Conservation (phyloP, 495 filamentous ascomycete genomes). For the Neohortaea acidophila region DNA sequence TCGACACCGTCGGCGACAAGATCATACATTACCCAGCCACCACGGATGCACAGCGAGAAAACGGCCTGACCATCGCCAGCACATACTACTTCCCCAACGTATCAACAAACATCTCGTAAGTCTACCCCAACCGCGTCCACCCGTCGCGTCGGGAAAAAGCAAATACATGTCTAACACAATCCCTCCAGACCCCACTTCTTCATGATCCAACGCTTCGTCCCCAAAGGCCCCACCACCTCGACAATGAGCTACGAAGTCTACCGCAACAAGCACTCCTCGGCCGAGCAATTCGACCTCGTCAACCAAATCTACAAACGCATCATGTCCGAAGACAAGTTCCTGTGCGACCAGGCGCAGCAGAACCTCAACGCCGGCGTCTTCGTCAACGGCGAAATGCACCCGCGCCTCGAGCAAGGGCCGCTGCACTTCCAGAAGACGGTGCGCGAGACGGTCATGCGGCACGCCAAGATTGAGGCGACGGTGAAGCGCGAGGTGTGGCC, state of each 20-base stretch:
- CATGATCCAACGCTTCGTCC: slow-evolving; percentile 35
- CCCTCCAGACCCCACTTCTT: slow-evolving; percentile 30
- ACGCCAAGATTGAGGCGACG: slow-evolving; percentile 30
- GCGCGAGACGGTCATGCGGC: slow-evolving; percentile 28
- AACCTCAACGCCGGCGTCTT: slow-evolving; percentile 32
- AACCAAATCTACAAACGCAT: slow-evolving; percentile 32
- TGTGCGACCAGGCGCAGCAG: slow-evolving; percentile 31
- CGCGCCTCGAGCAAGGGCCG: slow-evolving; percentile 31
- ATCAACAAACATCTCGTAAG: slow-evolving; percentile 34
- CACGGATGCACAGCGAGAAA: slow-evolving; percentile 25
- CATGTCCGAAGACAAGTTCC: slow-evolving; percentile 33
- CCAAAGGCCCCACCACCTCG: slow-evolving; percentile 26
- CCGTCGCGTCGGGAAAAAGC: not conserved
- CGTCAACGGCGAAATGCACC: slow-evolving; percentile 33
- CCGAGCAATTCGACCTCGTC: slow-evolving; percentile 32
- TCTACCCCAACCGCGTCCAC: too few relatives aligned
- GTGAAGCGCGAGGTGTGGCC: slow-evolving; percentile 34
- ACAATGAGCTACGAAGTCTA: slow-evolving; percentile 35
- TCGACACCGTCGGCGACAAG: slow-evolving; percentile 27
- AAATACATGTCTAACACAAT: slow-evolving; percentile 13
- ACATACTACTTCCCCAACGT: slow-evolving; percentile 36
- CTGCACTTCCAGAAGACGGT: slow-evolving; percentile 34
- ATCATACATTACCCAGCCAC: slow-evolving; percentile 32
- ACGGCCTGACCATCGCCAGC: slow-evolving; percentile 23
- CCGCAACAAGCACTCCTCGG: slow-evolving; percentile 31